Conservation (phyloP, 192 early-diverging fungal species). For the Coemansia pectinata region DNA sequence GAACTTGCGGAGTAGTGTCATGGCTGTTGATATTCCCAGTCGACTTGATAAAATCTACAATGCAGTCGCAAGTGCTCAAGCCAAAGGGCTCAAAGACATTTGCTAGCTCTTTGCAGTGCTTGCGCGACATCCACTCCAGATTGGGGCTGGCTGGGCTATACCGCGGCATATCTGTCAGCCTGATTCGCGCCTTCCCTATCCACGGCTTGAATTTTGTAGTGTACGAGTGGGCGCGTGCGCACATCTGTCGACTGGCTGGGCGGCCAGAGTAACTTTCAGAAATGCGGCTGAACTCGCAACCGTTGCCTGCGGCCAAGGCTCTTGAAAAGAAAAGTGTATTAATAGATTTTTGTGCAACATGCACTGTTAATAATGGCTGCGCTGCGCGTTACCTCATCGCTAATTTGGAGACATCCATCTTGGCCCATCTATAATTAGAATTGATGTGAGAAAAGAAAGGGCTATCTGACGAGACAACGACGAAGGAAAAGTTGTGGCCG, state of each 20-base stretch:
- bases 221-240: slow-evolving; percentile 62
- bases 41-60: slow-evolving; percentile 72
- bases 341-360: not conserved
- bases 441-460: not conserved
- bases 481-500: not conserved
- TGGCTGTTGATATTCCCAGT: slow-evolving; percentile 80
- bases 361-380: not conserved
- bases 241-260: slow-evolving; percentile 39
- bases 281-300: not conserved
- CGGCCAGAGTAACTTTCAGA: slow-evolving; percentile 16
- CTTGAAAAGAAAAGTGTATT: not conserved
- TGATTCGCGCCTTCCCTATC: slow-evolving; percentile 76
- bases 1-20: slow-evolving; percentile 72
- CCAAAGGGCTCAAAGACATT: slow-evolving; percentile 47
- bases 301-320: not conserved
- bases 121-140: slow-evolving; percentile 55
- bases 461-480: not conserved
- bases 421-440: not conserved
- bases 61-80: slow-evolving; percentile 71
- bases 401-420: not conserved
- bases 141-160: slow-evolving; percentile 67
- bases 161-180: slow-evolving; percentile 71
- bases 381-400: not conserved
- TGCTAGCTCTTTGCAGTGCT: slow-evolving; percentile 53
- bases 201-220: slow-evolving; percentile 84